phyloP scores from a whole-genome alignment of 2,329 filamentous ascomycete genomes.

The Fusarium xyrophilum region DNA sequence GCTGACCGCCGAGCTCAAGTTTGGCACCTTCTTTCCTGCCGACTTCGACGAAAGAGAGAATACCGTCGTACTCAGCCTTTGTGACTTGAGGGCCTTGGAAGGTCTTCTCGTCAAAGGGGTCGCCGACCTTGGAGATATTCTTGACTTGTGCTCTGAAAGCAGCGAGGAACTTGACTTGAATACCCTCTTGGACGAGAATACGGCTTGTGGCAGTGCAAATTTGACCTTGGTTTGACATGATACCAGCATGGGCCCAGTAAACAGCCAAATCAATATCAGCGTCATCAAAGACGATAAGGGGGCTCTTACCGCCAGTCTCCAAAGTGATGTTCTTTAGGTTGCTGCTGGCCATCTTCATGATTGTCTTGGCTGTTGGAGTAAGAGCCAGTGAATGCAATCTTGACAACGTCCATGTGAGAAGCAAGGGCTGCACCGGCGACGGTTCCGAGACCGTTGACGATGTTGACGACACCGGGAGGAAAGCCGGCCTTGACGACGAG shows the following conservation, averaged over 20 bases:
- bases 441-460: slow-evolving; percentile 74
- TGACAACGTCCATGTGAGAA: slow-evolving; percentile 72
- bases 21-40: slow-evolving; percentile 76
- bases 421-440: slow-evolving; percentile 73
- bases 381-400: slow-evolving; percentile 80
- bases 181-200: slow-evolving; percentile 66
- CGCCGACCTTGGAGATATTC: slow-evolving; percentile 67
- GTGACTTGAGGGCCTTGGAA: slow-evolving; percentile 80
- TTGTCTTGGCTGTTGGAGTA: slow-evolving; percentile 73
- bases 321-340: slow-evolving; percentile 72
- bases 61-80: slow-evolving; percentile 72
- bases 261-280: slow-evolving; percentile 72
- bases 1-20: slow-evolving; percentile 65
- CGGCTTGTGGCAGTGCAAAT: slow-evolving; percentile 71
- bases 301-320: slow-evolving; percentile 72
- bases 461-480: slow-evolving; percentile 78
- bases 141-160: slow-evolving; percentile 21
- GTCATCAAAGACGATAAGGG: slow-evolving; percentile 69
- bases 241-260: slow-evolving; percentile 60
- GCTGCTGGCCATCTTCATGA: slow-evolving; percentile 76
- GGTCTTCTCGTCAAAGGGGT: slow-evolving; percentile 72
- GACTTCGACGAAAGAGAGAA: slow-evolving; percentile 72
- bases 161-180: slow-evolving; percentile 68
- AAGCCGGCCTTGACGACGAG: slow-evolving; percentile 77
- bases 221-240: slow-evolving; percentile 69